Evolutionary conservation across 805 yeast species (phyloP).

Genomic region (Starmerella stellata): DNA sequence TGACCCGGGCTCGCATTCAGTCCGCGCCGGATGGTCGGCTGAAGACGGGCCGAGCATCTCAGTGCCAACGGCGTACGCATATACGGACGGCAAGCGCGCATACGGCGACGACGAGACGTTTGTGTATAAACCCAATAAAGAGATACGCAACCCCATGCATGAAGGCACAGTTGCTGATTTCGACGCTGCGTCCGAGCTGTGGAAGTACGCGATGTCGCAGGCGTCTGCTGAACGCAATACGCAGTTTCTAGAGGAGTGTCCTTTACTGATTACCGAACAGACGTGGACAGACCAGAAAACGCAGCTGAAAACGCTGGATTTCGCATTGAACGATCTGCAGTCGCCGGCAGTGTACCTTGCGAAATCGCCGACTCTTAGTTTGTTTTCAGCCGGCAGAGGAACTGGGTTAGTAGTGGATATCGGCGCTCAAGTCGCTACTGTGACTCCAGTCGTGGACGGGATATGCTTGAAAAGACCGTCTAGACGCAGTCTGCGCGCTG

Average conservation of each 20-base stretch:
- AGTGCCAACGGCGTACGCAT: constrained; percentile 13
- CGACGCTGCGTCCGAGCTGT: constrained; percentile 69
- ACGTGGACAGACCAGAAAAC: constrained; percentile 60
- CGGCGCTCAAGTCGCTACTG: constrained; percentile 62
- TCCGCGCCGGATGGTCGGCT: constrained; percentile 83
- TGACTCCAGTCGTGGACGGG: constrained; percentile 28
- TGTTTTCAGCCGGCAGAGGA: constrained; percentile 78
- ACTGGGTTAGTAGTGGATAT: constrained; percentile 71
- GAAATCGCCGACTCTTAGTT: constrained; percentile 68
- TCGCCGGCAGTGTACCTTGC: constrained; percentile 71
- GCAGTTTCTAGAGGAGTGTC: constrained; percentile 37
- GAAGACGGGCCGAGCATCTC: constrained; percentile 69
- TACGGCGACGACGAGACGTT: constrained; percentile 16
- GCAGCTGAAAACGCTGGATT: constrained; percentile 52
- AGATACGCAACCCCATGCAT: constrained; percentile 12
- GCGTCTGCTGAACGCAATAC: constrained; percentile 22
- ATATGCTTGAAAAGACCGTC: constrained; percentile 30
- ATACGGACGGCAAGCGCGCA: constrained; percentile 6
- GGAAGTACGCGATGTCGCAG: constrained; percentile 39
- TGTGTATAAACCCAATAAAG: constrained; percentile 7
- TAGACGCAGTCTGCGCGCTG: constrained; percentile 54
- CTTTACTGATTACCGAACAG: constrained; percentile 69
- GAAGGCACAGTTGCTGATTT: constrained; percentile 36
- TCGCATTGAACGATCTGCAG: constrained; percentile 45
- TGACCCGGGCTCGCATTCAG: constrained; percentile 73